phyloP scores from a whole-genome alignment of 352 stramenopile genomes.

The Globisporangium nagaii region DNA sequence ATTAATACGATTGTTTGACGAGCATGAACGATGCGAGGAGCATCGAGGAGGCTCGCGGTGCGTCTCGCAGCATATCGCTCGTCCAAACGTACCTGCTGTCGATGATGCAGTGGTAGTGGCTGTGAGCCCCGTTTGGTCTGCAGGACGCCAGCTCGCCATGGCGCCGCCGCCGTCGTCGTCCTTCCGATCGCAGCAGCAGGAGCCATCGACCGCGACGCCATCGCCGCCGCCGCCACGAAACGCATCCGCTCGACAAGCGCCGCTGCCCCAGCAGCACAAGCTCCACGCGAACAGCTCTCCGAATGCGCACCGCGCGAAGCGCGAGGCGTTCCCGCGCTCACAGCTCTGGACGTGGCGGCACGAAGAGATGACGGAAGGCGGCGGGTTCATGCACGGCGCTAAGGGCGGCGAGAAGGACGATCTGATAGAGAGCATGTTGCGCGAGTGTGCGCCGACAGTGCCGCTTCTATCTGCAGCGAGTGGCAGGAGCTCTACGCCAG shows the following conservation, averaged over 20 bases:
- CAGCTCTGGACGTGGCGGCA: conserved; percentile 57
- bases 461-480: conserved; percentile 3
- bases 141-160: background rate
- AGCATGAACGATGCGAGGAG: no score
- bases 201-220: background rate
- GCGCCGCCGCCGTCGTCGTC: background rate
- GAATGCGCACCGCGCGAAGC: conserved; percentile 11
- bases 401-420: conserved; percentile 20
- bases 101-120: background rate
- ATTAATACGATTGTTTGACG: no score
- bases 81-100: no score
- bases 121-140: background rate
- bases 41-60: no score
- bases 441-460: conserved; percentile 30
- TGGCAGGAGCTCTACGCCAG: conserved; percentile 1
- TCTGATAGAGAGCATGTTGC: conserved; percentile 49
- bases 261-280: background rate
- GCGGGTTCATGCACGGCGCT: background rate
- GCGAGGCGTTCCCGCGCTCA: conserved; percentile 44
- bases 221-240: conserved; percentile 1
- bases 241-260: background rate
- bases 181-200: background rate
- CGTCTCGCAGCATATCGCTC: no score
- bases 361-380: background rate
- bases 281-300: conserved; percentile 2